A percentile compares a stretch with the other conserved stretches of the same genome.
phyloP scores from a whole-genome alignment of 2,329 filamentous ascomycete genomes.

The Colletotrichum orbiculare region DNA sequence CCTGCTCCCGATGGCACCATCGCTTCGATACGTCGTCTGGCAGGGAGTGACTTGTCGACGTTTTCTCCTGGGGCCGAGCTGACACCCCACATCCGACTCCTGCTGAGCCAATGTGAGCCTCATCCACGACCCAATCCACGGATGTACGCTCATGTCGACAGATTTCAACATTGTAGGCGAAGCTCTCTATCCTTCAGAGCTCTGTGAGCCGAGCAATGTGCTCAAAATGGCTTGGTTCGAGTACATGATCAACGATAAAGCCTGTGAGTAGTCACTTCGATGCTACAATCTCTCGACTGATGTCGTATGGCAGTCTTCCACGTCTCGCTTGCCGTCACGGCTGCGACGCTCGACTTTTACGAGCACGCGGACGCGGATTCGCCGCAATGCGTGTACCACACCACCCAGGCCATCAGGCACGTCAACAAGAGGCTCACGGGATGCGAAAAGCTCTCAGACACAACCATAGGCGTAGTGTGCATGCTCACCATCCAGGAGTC shows the following conservation, averaged over 20 bases:
- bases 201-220: not conserved
- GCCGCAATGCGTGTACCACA: not conserved
- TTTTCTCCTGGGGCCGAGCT: not conserved
- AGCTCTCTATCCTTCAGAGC: constrained; percentile 1
- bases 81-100: not conserved
- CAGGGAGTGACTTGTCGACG: not conserved
- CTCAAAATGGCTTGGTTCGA: constrained; percentile 1
- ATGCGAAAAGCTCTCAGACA: not conserved
- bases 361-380: not conserved
- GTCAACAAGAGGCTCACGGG: not conserved
- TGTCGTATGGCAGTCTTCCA: not conserved
- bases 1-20: not conserved
- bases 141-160: not conserved
- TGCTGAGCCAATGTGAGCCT: constrained; percentile 1
- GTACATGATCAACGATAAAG: not conserved
- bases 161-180: not conserved
- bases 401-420: not conserved
- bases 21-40: not conserved
- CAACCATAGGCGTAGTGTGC: not conserved
- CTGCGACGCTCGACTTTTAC: constrained; percentile 1
- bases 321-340: not conserved
- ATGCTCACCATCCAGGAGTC: not conserved
- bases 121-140: not conserved
- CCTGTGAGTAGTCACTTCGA: not conserved
- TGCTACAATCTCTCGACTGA: not conserved